Evolutionary conservation across 2,329 filamentous ascomycete species (phyloP).

Genomic region (Apiospora marii): DNA sequence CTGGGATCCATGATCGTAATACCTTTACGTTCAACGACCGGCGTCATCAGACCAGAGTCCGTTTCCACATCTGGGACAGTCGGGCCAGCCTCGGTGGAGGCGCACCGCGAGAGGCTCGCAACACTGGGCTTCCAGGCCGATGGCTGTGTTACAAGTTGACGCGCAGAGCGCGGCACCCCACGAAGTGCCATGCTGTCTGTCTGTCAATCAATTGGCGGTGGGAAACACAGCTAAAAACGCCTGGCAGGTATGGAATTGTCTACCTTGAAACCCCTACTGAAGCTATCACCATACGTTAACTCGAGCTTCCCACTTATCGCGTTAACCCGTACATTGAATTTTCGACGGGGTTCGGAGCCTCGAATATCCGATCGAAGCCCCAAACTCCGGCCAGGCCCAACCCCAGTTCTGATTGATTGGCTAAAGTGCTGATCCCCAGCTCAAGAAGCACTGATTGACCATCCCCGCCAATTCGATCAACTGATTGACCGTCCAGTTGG

Average conservation of each 20-base stretch:
- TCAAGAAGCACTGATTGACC: background rate
- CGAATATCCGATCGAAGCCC: constrained; percentile 19
- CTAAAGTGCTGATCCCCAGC: constrained; percentile 3
- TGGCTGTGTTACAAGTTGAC: constrained; percentile 35
- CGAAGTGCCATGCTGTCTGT: constrained; percentile 32
- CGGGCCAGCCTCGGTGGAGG: constrained; percentile 50
- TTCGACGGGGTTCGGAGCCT: constrained; percentile 22
- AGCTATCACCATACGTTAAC: constrained; percentile 23
- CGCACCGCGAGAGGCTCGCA: constrained; percentile 48
- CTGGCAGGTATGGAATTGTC: background rate
- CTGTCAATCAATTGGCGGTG: background rate
- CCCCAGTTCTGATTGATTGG: background rate
- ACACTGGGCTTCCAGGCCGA: constrained; percentile 35
- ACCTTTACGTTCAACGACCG: constrained; percentile 46
- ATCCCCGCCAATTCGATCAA: background rate
- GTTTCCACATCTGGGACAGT: constrained; percentile 58
- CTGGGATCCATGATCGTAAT: constrained; percentile 57
- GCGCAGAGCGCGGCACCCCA: constrained; percentile 39
- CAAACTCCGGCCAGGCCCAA: background rate
- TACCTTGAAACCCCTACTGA: constrained; percentile 6
- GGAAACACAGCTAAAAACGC: background rate
- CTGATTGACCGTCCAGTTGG: background rate
- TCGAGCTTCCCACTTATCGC: constrained; percentile 9
- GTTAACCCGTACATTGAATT: constrained; percentile 18
- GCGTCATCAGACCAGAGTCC: constrained; percentile 56